Conservation (phyloP, 2,329 filamentous ascomycete genomes). For the Colletotrichum plurivorum region DNA sequence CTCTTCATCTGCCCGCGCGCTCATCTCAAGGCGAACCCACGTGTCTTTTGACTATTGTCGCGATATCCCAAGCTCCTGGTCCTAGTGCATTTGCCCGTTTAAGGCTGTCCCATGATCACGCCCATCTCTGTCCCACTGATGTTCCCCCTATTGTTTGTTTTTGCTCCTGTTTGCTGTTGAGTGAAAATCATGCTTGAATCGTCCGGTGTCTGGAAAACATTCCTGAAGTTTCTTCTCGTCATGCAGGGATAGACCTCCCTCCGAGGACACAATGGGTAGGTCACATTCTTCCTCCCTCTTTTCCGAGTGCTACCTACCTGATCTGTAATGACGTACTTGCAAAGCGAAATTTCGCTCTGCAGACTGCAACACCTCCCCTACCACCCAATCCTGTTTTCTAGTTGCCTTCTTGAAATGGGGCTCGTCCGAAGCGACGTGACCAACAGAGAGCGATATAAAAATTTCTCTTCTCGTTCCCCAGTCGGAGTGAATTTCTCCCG, state of each 20-base stretch:
- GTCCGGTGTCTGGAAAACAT: conserved; percentile 33
- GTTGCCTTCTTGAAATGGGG: background rate
- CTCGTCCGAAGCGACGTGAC: background rate
- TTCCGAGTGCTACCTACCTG: conserved; percentile 27
- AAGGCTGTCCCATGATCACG: no score
- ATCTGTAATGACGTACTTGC: conserved; percentile 17
- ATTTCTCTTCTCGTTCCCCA: background rate
- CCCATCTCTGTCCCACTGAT: background rate
- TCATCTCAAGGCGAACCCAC: background rate
- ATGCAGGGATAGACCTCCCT: conserved; percentile 23
- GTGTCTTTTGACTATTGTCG: background rate
- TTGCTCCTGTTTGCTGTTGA: conserved; percentile 19
- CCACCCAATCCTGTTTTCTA: background rate
- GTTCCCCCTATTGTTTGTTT: conserved; percentile 4
- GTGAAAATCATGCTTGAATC: conserved; percentile 30
- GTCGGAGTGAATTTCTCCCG: background rate
- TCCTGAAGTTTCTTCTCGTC: conserved; percentile 3
- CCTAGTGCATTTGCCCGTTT: no score
- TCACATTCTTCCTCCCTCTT: conserved; percentile 9
- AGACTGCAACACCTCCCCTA: background rate
- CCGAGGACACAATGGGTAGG: conserved; percentile 20
- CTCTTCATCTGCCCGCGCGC: background rate
- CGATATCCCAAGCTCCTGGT: background rate
- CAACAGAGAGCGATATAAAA: background rate
- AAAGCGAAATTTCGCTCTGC: conserved; percentile 25